Base-by-base conservation (phyloP, 257 asterid genomes). In the Knoxia roxburghii region DNA sequence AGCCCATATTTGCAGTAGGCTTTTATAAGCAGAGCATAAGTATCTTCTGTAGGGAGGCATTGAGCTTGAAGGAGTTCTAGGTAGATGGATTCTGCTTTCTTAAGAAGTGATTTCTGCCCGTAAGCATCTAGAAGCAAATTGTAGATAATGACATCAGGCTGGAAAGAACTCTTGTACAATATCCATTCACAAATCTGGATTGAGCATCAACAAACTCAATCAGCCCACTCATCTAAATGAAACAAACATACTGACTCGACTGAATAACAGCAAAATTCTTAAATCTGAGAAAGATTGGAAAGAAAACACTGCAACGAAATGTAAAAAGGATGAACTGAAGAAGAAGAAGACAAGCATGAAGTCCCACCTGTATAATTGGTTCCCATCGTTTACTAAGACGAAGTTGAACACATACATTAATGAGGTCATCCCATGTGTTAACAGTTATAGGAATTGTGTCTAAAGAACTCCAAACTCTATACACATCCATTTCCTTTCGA, bases 61-160 rank as follows among this genome's bases (percentile, higher is more conserved):
- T 84, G 81, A 64, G 86, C 83, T 70, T 90, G 89, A 9, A 83
- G 77, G 60, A 91, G 98, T 46, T 86, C 76, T 23, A 85, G 56
- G 72, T 88, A 91, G 61, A 85, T 73, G 13, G 87, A 74, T 75
- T 91, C 89, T 32, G 91, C 98, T 77, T 87, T 91, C 78, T 82
- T 81, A 49, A 71, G 64, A 41, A 66, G 68, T 60, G 79, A 71
- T 55, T 72, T 84, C 61, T 89, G 86, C 24, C 96, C 98, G 62
- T 85, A 86, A 66, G 96, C 96, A 68, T 91, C 98, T 74, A 91
- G 82, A 32, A 88, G 98, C 72, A 91, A 76, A 78, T 89, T 91
- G 82, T 83, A 91, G 82, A 95, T 85, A 59, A 91, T 86, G 43
- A 89, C 79, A 72, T 91, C 96, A 11, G 93, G 78, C 80, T 82